Evolutionary conservation across 495 filamentous ascomycete genomes (phyloP).

Genomic region (Aspergillus affinis): DNA sequence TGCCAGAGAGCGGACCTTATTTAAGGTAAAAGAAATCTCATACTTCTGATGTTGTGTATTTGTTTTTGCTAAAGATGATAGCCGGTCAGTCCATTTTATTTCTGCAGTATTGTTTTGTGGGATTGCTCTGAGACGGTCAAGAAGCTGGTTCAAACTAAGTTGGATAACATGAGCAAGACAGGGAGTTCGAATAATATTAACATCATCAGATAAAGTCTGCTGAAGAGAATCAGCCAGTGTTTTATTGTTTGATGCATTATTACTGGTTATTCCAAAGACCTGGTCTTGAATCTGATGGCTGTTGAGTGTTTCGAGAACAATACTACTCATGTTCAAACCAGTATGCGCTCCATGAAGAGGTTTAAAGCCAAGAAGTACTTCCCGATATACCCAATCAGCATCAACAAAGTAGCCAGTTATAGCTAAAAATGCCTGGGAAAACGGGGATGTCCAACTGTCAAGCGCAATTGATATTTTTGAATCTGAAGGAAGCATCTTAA

Average conservation of each 20-base stretch:
- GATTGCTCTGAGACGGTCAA: slow-evolving; percentile 9
- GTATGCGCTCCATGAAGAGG: too few species aligned
- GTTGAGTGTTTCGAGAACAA: neutral
- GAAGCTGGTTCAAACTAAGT: slow-evolving; percentile 16
- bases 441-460: too few species aligned
- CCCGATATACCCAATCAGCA: too few species aligned
- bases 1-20: neutral
- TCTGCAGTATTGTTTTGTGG: neutral
- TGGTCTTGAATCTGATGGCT: slow-evolving; percentile 13
- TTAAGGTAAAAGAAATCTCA: neutral
- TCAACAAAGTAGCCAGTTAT: too few species aligned
- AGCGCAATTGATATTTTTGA: too few species aligned
- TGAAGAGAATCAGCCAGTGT: slow-evolving; percentile 7
- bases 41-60: neutral
- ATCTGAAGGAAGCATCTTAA: too few species aligned
- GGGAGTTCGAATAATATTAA: slow-evolving; percentile 12
- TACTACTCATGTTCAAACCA: too few species aligned
- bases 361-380: too few species aligned
- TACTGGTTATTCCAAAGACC: slow-evolving; percentile 13
- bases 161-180: slow-evolving; percentile 18
- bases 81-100: neutral
- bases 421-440: too few species aligned
- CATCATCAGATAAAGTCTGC: slow-evolving; percentile 8
- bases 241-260: slow-evolving; percentile 19
- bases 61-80: neutral